A percentile compares a stretch with the other conserved stretches of the same genome.
These are phyloP conservation scores for Periconia macrospinosa DNA, from an alignment of 2,329 filamentous ascomycete genomes.

Conservation along the genomic window DNA sequence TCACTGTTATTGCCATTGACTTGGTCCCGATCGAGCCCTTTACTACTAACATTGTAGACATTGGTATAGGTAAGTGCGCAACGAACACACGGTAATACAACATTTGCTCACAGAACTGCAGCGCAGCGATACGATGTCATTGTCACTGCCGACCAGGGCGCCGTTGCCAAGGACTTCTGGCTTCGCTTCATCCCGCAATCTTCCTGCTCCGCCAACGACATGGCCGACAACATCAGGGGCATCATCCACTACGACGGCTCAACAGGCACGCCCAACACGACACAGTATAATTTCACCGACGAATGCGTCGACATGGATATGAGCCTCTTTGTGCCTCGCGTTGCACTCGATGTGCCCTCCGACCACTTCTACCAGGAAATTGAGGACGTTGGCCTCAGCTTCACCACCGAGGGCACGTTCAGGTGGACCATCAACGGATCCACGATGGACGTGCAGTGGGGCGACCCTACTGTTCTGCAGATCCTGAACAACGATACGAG, in stretches of 20 bases:
- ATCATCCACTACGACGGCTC: slow-evolving; percentile 38
- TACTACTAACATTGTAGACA: slow-evolving; percentile 2
- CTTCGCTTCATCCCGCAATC: slow-evolving; percentile 36
- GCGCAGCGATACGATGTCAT: slow-evolving; percentile 11
- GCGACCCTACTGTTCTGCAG: slow-evolving; percentile 46
- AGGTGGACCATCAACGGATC: slow-evolving; percentile 38
- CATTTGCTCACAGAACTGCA: slow-evolving; percentile 1
- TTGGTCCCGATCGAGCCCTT: slow-evolving; percentile 43
- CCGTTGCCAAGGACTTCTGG: slow-evolving; percentile 15
- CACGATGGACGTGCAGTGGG: slow-evolving; percentile 36
- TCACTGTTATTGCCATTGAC: slow-evolving; percentile 45
- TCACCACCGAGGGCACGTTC: slow-evolving; percentile 6
- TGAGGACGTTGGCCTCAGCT: neutral
- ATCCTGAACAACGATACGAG: slow-evolving; percentile 28
- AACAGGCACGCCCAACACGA: slow-evolving; percentile 28
- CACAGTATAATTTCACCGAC: slow-evolving; percentile 23
- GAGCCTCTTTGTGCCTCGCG: slow-evolving; percentile 21
- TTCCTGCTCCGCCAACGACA: slow-evolving; percentile 32
- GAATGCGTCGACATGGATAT: slow-evolving; percentile 36
- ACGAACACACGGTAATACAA: neutral
- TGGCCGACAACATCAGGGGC: slow-evolving; percentile 28
- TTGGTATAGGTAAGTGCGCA: slow-evolving; percentile 2
- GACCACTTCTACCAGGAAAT: slow-evolving; percentile 1
- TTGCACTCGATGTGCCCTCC: slow-evolving; percentile 25
- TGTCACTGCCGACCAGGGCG: slow-evolving; percentile 2